Percentiles rank a stretch among this genome's conserved stretches.
Evolutionary conservation across 768 basidiomycete genomes (phyloP).

Genomic region (Zangia roseola): DNA sequence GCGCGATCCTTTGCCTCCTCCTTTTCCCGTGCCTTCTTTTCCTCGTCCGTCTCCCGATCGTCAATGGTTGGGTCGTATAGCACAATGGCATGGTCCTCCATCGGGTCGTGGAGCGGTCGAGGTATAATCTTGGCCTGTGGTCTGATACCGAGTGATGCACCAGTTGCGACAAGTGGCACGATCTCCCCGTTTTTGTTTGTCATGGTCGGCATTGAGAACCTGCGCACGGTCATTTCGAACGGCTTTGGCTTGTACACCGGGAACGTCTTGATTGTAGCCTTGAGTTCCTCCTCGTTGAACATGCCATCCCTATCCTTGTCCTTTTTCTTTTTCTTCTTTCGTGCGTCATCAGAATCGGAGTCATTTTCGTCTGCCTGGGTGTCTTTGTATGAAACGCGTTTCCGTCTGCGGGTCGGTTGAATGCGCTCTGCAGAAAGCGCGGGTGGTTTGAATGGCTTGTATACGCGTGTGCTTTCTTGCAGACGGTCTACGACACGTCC

Average conservation of each 20-base stretch:
- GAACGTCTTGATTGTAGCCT: constrained; percentile 62
- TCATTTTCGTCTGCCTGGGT: constrained; percentile 57
- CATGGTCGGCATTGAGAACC: constrained; percentile 87
- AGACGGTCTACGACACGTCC: constrained; percentile 67
- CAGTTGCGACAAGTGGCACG: constrained; percentile 55
- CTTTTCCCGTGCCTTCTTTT: constrained; percentile 69
- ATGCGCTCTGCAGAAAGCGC: constrained; percentile 48
- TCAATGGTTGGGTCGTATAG: constrained; percentile 96
- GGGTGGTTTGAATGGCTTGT: constrained; percentile 82
- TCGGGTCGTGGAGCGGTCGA: constrained; percentile 93
- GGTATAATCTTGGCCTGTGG: constrained; percentile 80
- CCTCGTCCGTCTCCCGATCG: constrained; percentile 86
- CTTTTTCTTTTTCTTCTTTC: constrained; percentile 66
- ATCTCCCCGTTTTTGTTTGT: constrained; percentile 64
- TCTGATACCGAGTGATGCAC: constrained; percentile 81
- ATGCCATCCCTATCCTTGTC: constrained; percentile 57
- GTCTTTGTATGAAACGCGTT: constrained; percentile 84
- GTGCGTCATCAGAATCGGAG: constrained; percentile 49
- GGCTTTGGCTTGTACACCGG: constrained; percentile 84
- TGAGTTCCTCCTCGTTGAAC: constrained; percentile 62
- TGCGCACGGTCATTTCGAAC: constrained; percentile 55
- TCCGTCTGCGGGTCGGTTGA: constrained; percentile 79
- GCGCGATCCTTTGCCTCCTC: constrained; percentile 67
- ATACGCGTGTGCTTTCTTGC: constrained; percentile 68
- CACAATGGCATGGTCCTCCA: constrained; percentile 97